phyloP scores from a whole-genome alignment of 164 flowering plant genomes.

The Annona squamosa region DNA sequence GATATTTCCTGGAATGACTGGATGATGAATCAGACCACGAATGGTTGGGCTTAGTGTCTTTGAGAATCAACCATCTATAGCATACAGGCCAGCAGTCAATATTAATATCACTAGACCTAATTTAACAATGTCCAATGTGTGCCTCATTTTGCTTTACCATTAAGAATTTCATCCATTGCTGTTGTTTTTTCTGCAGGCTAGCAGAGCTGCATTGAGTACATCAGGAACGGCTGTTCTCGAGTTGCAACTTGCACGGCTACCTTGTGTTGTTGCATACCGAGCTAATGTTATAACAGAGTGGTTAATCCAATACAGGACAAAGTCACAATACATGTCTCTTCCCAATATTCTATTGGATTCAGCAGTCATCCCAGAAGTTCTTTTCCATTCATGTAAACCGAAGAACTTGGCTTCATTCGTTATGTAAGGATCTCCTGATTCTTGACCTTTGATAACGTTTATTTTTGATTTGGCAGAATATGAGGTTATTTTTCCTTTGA shows the following conservation, averaged over 20 bases:
- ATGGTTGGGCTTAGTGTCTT: background rate
- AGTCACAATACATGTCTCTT: slow-evolving; percentile 66
- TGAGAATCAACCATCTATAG: too few relatives aligned
- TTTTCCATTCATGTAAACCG: slow-evolving; percentile 65
- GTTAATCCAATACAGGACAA: slow-evolving; percentile 67
- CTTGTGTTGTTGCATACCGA: slow-evolving; percentile 82
- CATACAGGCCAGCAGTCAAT: too few relatives aligned
- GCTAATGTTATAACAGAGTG: slow-evolving; percentile 84
- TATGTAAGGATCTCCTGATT: slow-evolving; percentile 28
- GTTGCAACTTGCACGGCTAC: slow-evolving; percentile 83
- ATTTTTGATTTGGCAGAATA: background rate
- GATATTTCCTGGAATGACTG: too few relatives aligned
- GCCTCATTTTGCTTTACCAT: background rate
- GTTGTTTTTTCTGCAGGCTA: slow-evolving; percentile 58
- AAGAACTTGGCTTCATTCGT: slow-evolving; percentile 44
- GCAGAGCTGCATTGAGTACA: slow-evolving; percentile 74
- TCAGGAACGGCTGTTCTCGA: slow-evolving; percentile 91
- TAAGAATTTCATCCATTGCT: background rate
- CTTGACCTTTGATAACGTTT: background rate
- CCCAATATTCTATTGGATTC: slow-evolving; percentile 86
- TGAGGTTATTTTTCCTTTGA: background rate
- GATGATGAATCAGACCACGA: background rate
- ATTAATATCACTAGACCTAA: too few relatives aligned
- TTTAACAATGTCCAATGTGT: too few relatives aligned
- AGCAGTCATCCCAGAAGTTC: slow-evolving; percentile 78